Base-by-base conservation (phyloP, 345 rosid species). In the Garcia nutans region DNA sequence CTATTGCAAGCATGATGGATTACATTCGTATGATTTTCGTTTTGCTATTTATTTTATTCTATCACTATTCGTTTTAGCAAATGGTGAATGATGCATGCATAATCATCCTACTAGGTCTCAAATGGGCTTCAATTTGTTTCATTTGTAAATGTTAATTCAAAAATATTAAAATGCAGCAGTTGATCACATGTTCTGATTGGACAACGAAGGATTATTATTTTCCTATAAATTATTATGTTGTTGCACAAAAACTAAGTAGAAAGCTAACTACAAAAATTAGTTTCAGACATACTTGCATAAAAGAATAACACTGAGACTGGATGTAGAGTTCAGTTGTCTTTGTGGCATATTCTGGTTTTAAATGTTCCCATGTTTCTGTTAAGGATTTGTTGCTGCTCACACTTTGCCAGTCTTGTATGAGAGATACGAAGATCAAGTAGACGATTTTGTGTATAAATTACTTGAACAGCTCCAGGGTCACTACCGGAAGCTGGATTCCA, bases 321-420 rank as follows among this genome's bases (percentile, higher is more conserved):
- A 47, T 24, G 5, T 58, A 22, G 26, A 22, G 63, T 58, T 23
- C 12, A 23, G 23, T 58, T 26, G 26, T 60, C 6, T 60, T 10
- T 69, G 23, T 41, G 52, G 31, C 1, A 44, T 26, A n/a, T 54
- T 76, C 13, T 45, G 58, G 54, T n/a, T 55, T 11, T 45, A 37
- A 22, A 33, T 33, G 42, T 44, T 33, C 10, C 74, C 20, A 59
- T 76, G 23, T 70, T n/a, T 37, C 71, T 55, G 19, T 78, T 49
- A 75, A 96, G 99, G 98, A 74, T 92, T 96, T 71, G 91, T 93
- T 62, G 98, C 87, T 9, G 98, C 97, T 22, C 98, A 96, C 73
- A 91, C 98, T 63, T 49, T 96, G 85, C 99, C 99, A 5, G 93
- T 91, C 61, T 84, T 96, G 24, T 93, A 96, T 2, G 98, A 96